Base-by-base conservation (phyloP, 768 basidiomycete genomes). In the Roridomyces roridus region DNA sequence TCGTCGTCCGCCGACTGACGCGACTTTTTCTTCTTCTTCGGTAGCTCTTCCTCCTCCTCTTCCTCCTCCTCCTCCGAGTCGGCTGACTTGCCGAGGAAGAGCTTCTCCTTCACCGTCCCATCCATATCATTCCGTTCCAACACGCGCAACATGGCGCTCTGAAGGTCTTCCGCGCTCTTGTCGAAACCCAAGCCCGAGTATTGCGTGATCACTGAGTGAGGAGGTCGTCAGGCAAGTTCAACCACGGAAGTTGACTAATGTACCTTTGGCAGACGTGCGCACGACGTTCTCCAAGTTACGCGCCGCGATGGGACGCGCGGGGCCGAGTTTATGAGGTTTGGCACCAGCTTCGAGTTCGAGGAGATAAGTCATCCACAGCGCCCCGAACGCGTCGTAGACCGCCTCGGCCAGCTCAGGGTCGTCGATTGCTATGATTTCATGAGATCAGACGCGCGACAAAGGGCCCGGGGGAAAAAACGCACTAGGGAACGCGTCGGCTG, bases 111-210 rank as follows among this genome's bases (percentile, higher is more conserved):
- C 18, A 26, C 18, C 57, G 51, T 39, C 17, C 57, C 57, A 51
- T 59, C 46, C 57, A 59, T 59, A 35, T 53, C 57, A 23, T 59
- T 59, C 24, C 57, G 57, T 36, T 48, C 57, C 7, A 59, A 49
- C 14, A 59, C 57, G 15, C 57, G 57, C 17, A 59, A 51, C 51
- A 59, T 43, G 12, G 57, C 57, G 25, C 6, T 20, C 35, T 43
- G n/a, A 15, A 59, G 51, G 25, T 53, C 46, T 24, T 44, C 23
- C 6, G 57, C 31, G 46, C 48, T 41, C 3, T 37, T 43, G 35
- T 21, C 17, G 36, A 57, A 57, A 1, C 49, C 49, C n/a, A 57
- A 43, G 24, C 23, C 44, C 10, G 49, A 51, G 28, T 40, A 57
- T 25, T 52, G 24, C 1, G 51, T 52, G 29, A 52, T 52, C 3